Evolutionary conservation across 768 basidiomycete species (phyloP).

Genomic region (Mycena floridula): DNA sequence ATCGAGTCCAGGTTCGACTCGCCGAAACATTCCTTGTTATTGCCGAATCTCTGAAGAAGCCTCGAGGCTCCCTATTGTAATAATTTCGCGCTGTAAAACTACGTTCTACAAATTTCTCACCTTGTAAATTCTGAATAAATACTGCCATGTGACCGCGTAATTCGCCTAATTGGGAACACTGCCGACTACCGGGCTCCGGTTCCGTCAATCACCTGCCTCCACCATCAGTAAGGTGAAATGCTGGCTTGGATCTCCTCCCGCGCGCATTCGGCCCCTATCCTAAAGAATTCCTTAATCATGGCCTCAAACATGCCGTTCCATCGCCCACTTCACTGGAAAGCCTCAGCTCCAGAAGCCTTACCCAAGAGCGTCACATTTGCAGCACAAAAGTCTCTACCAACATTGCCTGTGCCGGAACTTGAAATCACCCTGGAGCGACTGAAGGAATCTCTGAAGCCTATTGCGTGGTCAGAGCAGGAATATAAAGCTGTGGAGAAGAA

Average conservation of each 20-base stretch:
- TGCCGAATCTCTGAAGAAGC: constrained; percentile 51
- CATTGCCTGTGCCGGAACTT: constrained; percentile 73
- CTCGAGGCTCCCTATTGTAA: constrained; percentile 42
- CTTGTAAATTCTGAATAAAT: no score
- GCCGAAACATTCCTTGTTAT: constrained; percentile 54
- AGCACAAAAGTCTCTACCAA: constrained; percentile 55
- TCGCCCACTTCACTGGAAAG: constrained; percentile 65
- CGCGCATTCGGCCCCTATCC: no score
- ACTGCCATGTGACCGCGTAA: no score
- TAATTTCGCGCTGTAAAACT: no score
- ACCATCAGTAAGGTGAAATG: no score
- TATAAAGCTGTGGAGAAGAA: constrained; percentile 46
- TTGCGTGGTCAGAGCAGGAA: constrained; percentile 61
- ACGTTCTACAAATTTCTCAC: no score
- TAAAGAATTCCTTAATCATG: no score
- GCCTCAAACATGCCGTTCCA: constrained; percentile 6
- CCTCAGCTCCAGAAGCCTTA: constrained; percentile 53
- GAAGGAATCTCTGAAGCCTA: constrained; percentile 64
- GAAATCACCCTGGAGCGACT: constrained; percentile 59
- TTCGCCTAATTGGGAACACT: no score
- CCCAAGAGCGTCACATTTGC: constrained; percentile 56
- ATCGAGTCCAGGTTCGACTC: constrained; percentile 35
- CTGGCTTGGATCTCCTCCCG: no score
- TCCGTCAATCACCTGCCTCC: no score
- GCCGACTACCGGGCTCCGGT: no score